phyloP scores from a whole-genome alignment of 805 yeast genomes.

The Groenewaldozyma tartarivorans region DNA sequence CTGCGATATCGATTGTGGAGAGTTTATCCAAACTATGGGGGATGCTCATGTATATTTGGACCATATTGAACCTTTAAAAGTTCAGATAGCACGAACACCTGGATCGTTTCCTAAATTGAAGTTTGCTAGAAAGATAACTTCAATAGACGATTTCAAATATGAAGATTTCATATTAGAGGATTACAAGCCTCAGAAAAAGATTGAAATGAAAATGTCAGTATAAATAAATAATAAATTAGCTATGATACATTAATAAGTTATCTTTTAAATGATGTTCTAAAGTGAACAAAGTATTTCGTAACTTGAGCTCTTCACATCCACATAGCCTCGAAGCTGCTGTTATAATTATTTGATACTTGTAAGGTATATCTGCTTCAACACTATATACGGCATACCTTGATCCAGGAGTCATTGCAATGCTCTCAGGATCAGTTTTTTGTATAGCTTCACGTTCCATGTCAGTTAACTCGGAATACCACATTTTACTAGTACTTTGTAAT shows the following conservation, averaged over 20 bases:
- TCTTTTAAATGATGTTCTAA: not conserved
- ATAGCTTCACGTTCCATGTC: not conserved
- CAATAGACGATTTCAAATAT: conserved; percentile 78
- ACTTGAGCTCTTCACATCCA: conserved; percentile 4
- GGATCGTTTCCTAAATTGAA: conserved; percentile 67
- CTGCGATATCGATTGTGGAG: conserved; percentile 93
- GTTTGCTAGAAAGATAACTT: conserved; percentile 55
- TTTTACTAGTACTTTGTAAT: conserved; percentile 6
- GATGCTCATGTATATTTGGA: conserved; percentile 93
- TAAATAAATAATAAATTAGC: too few relatives aligned
- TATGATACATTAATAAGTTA: not conserved
- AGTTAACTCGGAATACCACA: not conserved
- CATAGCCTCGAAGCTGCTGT: conserved; percentile 9
- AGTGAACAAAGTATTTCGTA: conserved; percentile 1
- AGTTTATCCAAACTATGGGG: conserved; percentile 90
- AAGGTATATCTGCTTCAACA: not conserved
- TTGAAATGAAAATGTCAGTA: conserved; percentile 97
- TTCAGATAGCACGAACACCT: conserved; percentile 70
- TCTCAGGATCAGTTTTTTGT: conserved; percentile 4
- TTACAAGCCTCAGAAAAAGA: conserved; percentile 73
- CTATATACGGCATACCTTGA: not conserved
- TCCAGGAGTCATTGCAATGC: not conserved
- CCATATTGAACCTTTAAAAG: conserved; percentile 83
- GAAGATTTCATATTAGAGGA: conserved; percentile 80
- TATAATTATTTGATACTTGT: conserved; percentile 3